phyloP scores from a whole-genome alignment of 495 filamentous ascomycete species.

The Penicillium canescens region DNA sequence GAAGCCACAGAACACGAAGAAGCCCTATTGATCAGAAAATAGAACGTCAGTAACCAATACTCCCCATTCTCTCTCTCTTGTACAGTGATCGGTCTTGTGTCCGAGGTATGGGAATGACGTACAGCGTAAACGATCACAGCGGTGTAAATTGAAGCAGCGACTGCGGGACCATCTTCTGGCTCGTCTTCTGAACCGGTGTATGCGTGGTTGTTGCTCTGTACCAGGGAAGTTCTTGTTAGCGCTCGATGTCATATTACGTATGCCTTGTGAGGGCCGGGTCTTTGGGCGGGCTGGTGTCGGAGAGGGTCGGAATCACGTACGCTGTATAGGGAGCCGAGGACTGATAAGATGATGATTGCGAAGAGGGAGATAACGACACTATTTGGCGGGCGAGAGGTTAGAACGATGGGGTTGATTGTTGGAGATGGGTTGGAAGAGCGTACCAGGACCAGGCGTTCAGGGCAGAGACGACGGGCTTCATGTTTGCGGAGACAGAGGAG shows the following conservation, averaged over 20 bases:
- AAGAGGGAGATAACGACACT: slow-evolving; percentile 88
- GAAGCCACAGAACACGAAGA: slow-evolving; percentile 85
- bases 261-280: slow-evolving; percentile 3
- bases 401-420: neutral
- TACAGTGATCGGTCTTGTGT: neutral
- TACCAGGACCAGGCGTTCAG: slow-evolving; percentile 96
- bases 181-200: slow-evolving; percentile 76
- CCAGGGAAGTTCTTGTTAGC: slow-evolving; percentile 7
- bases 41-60: slow-evolving; percentile 5
- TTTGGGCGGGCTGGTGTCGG: slow-evolving; percentile 3
- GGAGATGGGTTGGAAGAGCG: slow-evolving; percentile 11
- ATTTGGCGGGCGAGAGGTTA: slow-evolving; percentile 12
- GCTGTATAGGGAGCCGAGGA: slow-evolving; percentile 78
- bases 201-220: slow-evolving; percentile 69
- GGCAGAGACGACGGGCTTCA: slow-evolving; percentile 90
- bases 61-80: neutral
- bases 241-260: neutral
- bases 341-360: slow-evolving; percentile 82
- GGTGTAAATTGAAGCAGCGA: slow-evolving; percentile 79
- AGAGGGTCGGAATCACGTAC: slow-evolving; percentile 34
- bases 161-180: slow-evolving; percentile 69
- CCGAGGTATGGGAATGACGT: slow-evolving; percentile 36
- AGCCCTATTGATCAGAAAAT: slow-evolving; percentile 53
- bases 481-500: slow-evolving; percentile 43
- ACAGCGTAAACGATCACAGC: slow-evolving; percentile 85